These are phyloP conservation scores for Whalleya microplaca DNA, from an alignment of 2,329 filamentous ascomycete genomes.

Conservation along the genomic window DNA sequence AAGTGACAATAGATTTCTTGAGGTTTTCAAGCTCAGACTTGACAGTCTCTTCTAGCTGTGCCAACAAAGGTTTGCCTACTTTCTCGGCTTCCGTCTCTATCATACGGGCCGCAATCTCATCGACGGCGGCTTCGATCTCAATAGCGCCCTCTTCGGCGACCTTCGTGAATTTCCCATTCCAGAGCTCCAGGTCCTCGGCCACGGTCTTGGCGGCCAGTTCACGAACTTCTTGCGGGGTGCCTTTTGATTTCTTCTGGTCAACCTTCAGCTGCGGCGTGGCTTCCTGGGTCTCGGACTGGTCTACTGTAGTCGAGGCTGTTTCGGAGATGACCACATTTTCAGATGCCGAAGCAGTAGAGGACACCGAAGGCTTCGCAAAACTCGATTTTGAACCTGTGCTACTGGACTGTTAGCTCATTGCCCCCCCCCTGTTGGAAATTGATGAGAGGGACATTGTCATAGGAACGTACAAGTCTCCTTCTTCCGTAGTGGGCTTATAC, in stretches of 20 bases:
- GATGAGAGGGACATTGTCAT: not conserved
- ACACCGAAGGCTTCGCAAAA: constrained; percentile 41
- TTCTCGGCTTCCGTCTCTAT: constrained; percentile 67
- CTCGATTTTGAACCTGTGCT: constrained; percentile 40
- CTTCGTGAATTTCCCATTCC: constrained; percentile 86
- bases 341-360: constrained; percentile 31
- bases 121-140: constrained; percentile 72
- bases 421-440: not conserved
- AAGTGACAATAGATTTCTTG: constrained; percentile 66
- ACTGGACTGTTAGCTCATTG: constrained; percentile 11
- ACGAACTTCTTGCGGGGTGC: constrained; percentile 56
- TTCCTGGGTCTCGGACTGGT: constrained; percentile 30
- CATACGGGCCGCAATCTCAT: constrained; percentile 59
- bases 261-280: constrained; percentile 23
- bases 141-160: constrained; percentile 79
- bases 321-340: constrained; percentile 29
- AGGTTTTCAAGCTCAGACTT: constrained; percentile 66
- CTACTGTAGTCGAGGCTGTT: constrained; percentile 18
- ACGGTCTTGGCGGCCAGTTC: constrained; percentile 69
- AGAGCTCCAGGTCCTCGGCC: constrained; percentile 75
- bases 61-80: constrained; percentile 68
- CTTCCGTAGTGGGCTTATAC: constrained; percentile 40
- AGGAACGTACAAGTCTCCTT: constrained; percentile 36
- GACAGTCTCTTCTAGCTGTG: constrained; percentile 70
- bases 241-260: constrained; percentile 40